A percentile compares a stretch with the other conserved stretches of the same genome.
phyloP scores from a whole-genome alignment of 441 rosid genomes.

The Brassica hybrid region DNA sequence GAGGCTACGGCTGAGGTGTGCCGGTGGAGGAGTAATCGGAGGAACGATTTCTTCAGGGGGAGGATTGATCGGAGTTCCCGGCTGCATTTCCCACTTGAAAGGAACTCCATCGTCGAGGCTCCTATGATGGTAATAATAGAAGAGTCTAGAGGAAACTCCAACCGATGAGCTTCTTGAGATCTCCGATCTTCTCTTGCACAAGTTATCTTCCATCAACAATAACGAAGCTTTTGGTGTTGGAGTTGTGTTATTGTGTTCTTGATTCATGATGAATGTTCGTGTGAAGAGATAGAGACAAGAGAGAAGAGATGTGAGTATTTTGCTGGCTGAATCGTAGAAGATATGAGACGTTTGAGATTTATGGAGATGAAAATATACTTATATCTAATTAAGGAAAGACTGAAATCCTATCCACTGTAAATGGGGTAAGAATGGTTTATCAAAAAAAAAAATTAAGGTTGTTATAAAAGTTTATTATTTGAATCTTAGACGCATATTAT shows the following conservation, averaged over 20 bases:
- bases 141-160: slow-evolving; percentile 50
- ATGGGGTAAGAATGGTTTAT: slow-evolving; percentile 21
- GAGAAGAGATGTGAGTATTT: not conserved
- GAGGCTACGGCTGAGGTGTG: slow-evolving; percentile 52
- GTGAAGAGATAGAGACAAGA: not conserved
- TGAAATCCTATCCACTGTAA: slow-evolving; percentile 19
- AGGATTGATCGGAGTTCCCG: slow-evolving; percentile 66
- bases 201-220: slow-evolving; percentile 41
- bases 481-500: slow-evolving; percentile 29
- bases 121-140: slow-evolving; percentile 43
- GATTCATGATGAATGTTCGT: slow-evolving; percentile 43
- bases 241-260: slow-evolving; percentile 28
- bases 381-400: slow-evolving; percentile 20
- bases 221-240: no score
- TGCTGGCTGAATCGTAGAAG: not conserved
- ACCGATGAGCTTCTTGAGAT: slow-evolving; percentile 49
- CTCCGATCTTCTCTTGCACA: slow-evolving; percentile 41
- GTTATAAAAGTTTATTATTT: slow-evolving; percentile 27
- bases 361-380: slow-evolving; percentile 12
- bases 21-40: slow-evolving; percentile 77
- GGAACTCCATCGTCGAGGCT: slow-evolving; percentile 59
- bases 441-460: not conserved
- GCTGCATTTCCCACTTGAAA: slow-evolving; percentile 76
- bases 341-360: slow-evolving; percentile 20
- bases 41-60: slow-evolving; percentile 47